phyloP scores from a whole-genome alignment of 306 rosid species.

The Lathyrus aphaca region DNA sequence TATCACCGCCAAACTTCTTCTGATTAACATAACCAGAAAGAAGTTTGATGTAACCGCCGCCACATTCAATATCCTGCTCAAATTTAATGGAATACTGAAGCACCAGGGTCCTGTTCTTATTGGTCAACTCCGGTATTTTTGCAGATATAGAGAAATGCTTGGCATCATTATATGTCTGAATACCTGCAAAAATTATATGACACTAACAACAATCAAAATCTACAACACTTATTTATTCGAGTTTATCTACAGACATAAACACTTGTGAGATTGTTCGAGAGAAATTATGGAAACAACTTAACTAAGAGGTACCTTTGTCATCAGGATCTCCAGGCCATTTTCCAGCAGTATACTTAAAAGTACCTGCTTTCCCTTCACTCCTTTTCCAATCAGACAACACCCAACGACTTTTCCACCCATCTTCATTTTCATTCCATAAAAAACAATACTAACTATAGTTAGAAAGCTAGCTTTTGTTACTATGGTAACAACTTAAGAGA shows the following conservation, averaged over 20 bases:
- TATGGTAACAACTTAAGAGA: background rate
- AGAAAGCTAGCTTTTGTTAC: background rate
- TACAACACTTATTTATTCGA: background rate
- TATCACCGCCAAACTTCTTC: conserved; percentile 91
- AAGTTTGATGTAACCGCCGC: conserved; percentile 95
- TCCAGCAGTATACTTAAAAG: conserved; percentile 74
- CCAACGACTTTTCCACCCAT: conserved; percentile 86
- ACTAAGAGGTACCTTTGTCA: conserved; percentile 78
- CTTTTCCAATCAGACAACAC: conserved; percentile 83
- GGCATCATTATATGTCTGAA: conserved; percentile 89
- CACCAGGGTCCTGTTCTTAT: conserved; percentile 77
- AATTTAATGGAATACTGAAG: conserved; percentile 84
- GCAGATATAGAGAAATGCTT: conserved; percentile 91
- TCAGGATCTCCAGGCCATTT: conserved; percentile 83
- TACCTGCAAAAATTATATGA: conserved; percentile 58
- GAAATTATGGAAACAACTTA: background rate
- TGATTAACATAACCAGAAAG: conserved; percentile 95
- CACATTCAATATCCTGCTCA: conserved; percentile 98
- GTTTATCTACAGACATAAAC: background rate
- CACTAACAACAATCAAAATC: background rate
- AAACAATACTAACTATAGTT: conserved; percentile 6
- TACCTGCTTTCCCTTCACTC: conserved; percentile 80
- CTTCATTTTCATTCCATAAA: conserved; percentile 34
- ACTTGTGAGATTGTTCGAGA: background rate
- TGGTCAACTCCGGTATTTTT: conserved; percentile 76